Conservation (phyloP, 1,284 basidiomycete species). For the Ceratobasidium papillatum region DNA sequence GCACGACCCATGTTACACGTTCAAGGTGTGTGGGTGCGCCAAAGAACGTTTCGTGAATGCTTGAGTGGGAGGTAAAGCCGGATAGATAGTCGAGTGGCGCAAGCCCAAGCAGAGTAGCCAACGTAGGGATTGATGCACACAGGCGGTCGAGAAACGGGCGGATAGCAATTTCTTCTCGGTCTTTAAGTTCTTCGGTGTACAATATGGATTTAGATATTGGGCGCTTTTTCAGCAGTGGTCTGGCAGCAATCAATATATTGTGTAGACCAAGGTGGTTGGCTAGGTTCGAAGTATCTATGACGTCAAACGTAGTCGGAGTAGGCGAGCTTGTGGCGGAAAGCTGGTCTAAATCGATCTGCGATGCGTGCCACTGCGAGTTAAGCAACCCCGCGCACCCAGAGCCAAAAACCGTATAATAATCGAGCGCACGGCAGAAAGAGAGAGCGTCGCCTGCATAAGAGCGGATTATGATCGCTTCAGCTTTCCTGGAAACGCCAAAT, state of each 20-base stretch:
- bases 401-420: neutral
- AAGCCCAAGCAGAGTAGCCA: neutral
- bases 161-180: neutral
- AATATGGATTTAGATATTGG: slow-evolving; percentile 14
- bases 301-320: neutral
- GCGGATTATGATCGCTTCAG: slow-evolving; percentile 1
- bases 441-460: neutral
- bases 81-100: slow-evolving; percentile 3
- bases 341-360: neutral
- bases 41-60: neutral
- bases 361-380: no score
- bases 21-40: neutral
- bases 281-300: slow-evolving; percentile 34
- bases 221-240: neutral
- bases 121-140: neutral
- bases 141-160: neutral
- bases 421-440: neutral
- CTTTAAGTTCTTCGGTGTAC: slow-evolving; percentile 10
- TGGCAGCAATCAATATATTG: slow-evolving; percentile 4
- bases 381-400: no score
- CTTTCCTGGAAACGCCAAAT: slow-evolving; percentile 46
- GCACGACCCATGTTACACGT: neutral
- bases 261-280: slow-evolving; percentile 14
- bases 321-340: no score
- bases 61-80: neutral